Evolutionary conservation across 2,329 filamentous ascomycete species (phyloP).

Genomic region (Neoarthrinium moseri): DNA sequence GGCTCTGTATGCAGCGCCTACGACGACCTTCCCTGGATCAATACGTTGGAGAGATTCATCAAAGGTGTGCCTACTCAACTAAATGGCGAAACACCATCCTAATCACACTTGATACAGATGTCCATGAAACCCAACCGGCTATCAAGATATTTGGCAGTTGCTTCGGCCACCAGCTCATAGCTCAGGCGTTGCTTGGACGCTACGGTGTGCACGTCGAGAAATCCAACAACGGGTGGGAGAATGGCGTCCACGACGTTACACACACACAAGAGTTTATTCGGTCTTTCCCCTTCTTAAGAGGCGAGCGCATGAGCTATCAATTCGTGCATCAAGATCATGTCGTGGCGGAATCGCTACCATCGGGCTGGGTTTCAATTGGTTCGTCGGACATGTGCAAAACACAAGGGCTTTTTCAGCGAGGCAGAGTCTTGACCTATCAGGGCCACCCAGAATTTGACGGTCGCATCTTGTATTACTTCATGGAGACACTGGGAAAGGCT

Average conservation of each 20-base stretch:
- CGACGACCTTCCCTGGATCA: constrained; percentile 11
- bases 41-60: neutral
- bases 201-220: constrained; percentile 6
- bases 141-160: constrained; percentile 13
- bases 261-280: neutral
- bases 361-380: constrained; percentile 10
- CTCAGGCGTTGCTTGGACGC: constrained; percentile 5
- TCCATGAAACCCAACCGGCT: constrained; percentile 8
- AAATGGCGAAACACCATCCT: neutral
- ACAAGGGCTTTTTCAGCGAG: constrained; percentile 10
- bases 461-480: constrained; percentile 8
- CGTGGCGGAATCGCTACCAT: constrained; percentile 2
- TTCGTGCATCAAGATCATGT: constrained; percentile 11
- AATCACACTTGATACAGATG: neutral
- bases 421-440: constrained; percentile 13
- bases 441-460: constrained; percentile 12
- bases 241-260: constrained; percentile 10
- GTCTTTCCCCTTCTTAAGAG: constrained; percentile 6
- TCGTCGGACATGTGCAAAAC: constrained; percentile 7
- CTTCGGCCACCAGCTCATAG: constrained; percentile 13
- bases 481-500: neutral
- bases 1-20: constrained; percentile 10
- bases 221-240: constrained; percentile 10
- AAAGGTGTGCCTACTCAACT: neutral
- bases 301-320: constrained; percentile 9